Conservation (phyloP, 495 filamentous ascomycete genomes). For the Neurospora sp. region DNA sequence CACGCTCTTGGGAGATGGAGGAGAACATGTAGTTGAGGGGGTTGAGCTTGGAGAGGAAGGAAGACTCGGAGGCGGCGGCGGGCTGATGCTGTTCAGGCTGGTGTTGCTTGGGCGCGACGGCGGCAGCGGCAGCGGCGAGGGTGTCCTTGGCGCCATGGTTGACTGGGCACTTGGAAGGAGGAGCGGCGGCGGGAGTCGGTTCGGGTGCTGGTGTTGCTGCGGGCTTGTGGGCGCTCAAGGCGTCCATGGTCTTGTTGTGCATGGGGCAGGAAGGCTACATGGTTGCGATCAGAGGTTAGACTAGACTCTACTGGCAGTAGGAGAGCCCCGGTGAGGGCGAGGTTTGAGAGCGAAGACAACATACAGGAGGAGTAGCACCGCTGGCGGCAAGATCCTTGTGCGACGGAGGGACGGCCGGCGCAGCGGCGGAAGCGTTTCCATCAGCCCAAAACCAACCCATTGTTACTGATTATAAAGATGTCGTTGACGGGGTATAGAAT, state of each 20-base stretch:
- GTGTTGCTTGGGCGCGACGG: slow-evolving; percentile 27
- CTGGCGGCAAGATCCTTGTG: slow-evolving; percentile 22
- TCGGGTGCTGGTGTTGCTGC: slow-evolving; percentile 23
- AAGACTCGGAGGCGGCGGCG: slow-evolving; percentile 21
- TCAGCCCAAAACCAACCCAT: slow-evolving; percentile 99
- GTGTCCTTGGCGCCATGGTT: slow-evolving; percentile 20
- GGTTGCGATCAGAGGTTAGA: slow-evolving; percentile 22
- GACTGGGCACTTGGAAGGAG: slow-evolving; percentile 37
- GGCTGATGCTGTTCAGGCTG: neutral
- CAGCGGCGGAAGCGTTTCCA: slow-evolving; percentile 32
- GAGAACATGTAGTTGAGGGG: slow-evolving; percentile 96
- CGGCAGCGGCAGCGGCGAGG: slow-evolving; percentile 28
- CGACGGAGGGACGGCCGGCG: slow-evolving; percentile 15
- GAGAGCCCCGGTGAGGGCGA: neutral
- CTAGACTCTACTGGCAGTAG: neutral
- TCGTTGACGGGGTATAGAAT: neutral
- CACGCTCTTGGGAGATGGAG: slow-evolving; percentile 66
- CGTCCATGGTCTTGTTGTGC: slow-evolving; percentile 53
- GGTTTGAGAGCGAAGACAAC: slow-evolving; percentile 19
- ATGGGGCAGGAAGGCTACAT: slow-evolving; percentile 82
- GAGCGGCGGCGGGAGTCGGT: slow-evolving; percentile 32
- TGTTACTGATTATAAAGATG: neutral
- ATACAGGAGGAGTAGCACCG: slow-evolving; percentile 56
- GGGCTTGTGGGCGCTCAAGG: slow-evolving; percentile 23
- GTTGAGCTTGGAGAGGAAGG: slow-evolving; percentile 64